Base-by-base conservation (phyloP, 2,329 filamentous ascomycete species). In the Fusarium hainanense region DNA sequence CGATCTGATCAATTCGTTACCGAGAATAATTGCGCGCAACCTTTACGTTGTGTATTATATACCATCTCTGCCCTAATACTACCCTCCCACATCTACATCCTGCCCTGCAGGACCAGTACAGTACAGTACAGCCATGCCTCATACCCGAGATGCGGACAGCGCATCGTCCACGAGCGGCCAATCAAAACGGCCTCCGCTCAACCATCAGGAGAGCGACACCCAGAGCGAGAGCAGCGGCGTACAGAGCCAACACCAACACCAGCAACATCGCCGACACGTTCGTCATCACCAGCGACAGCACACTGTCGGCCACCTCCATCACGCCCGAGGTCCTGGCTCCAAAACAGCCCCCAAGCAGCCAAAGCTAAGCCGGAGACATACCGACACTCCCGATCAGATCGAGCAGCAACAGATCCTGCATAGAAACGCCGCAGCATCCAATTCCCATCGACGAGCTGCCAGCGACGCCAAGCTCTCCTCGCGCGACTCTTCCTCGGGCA, bases 161-260 rank as follows among this genome's bases (percentile, higher is more conserved):
- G 79, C 82, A 79, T 80, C 82, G 71, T 77, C 80, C 70, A 78
- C 80, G 69, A 78, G 79, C 76, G 79, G 80, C 85, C 85, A 87
- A 87, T 87, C 85, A 87, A 87, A 86, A 80, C 83, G 83, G 27
- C 81, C 84, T 75, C 70, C 79, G 57, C 77, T 79, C 75, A 75
- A 68, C 71, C 77, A 78, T 62, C 77, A 76, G 71, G 77, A 80
- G 66, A 79, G 77, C 74, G 76, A 78, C 69, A 71, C 78, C 30
- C 75, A 79, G 54, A 78, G 75, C 71, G 78, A 76, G 49, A 69
- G 69, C 61, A 68, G 69, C 65, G 64, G 66, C 50, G 76, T 73
- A 55, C 75, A 77, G 32, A 75, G 75, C 65, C 76, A 79, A 64
- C 63, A 75, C 41, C 77, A 78, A 50, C 65, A 74, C 34, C 77